Evolutionary conservation across 2,329 filamentous ascomycete genomes (phyloP).

Genomic region (Verticillium zaregamsianum): DNA sequence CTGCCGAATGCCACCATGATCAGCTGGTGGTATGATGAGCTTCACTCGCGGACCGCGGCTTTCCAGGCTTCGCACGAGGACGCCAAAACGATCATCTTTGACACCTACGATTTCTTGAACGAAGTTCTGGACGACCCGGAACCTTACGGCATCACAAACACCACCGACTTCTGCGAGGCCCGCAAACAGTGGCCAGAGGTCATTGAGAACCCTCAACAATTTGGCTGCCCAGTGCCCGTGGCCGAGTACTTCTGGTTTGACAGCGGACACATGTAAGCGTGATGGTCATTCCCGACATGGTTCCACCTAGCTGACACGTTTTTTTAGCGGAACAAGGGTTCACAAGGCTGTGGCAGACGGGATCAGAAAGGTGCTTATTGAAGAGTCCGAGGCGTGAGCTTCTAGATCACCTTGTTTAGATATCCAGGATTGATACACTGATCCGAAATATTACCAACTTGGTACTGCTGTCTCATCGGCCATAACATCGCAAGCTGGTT

Average conservation of each 20-base stretch:
- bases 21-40: slow-evolving; percentile 1
- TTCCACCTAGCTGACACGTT: not conserved
- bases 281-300: not conserved
- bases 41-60: slow-evolving; percentile 11
- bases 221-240: slow-evolving; percentile 21
- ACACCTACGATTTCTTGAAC: slow-evolving; percentile 26
- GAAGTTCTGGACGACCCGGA: slow-evolving; percentile 20
- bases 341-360: slow-evolving; percentile 1
- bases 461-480: too few species aligned
- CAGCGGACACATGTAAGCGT: slow-evolving; percentile 17
- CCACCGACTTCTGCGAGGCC: slow-evolving; percentile 19
- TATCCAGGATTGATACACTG: too few species aligned
- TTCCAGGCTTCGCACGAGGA: slow-evolving; percentile 23
- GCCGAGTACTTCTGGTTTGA: slow-evolving; percentile 27
- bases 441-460: too few species aligned
- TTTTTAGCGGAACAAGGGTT: not conserved
- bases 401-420: too few species aligned
- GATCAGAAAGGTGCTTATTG: not conserved
- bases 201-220: slow-evolving; percentile 15
- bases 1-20: not conserved
- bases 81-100: slow-evolving; percentile 21
- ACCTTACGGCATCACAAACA: slow-evolving; percentile 22
- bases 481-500: too few species aligned
- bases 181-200: slow-evolving; percentile 19
- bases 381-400: not conserved